Base-by-base conservation (phyloP, 768 basidiomycete species). In the Macrolepiota albuminosa region DNA sequence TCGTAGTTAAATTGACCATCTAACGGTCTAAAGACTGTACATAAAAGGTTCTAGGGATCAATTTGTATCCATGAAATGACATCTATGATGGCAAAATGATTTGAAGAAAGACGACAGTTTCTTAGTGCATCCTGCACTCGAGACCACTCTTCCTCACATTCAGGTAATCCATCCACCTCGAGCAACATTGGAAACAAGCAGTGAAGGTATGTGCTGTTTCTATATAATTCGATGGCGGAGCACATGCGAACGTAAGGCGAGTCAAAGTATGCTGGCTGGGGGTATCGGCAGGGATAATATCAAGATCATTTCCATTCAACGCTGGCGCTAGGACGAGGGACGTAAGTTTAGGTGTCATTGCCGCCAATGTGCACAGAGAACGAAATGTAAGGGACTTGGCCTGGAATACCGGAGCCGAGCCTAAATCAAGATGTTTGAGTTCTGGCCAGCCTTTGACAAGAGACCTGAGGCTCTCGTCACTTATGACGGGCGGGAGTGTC, bases 401-500 rank as follows among this genome's bases (percentile, higher is more conserved):
- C 36, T 47, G 29, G 7, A 45, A 60, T 21, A 54, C 69, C 13
- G 70, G 26, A 66, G 54, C 45, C 2, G 67, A 64, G 1, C 79
- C 78, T 11, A 83, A 58, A 58, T 81, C 75, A 36, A 84, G 74
- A 49, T 73, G 69, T 9, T 71, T 66, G 6, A 83, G 71, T 43
- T 66, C 59, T 16, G 81, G 81, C 82, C 82, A 82, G 74, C 76
- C 80, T 7, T 61, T 67, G 18, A 72, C 61, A 43, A 83, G 64
- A 53, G 71, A 69, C 40, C 69, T 72, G 24, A 82, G 61, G 40
- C 76, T 76, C 34, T 63, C 10, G 62, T 83, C 80, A 26, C 62
- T 69, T 21, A 81, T 59, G 62, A 67, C 64, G 4, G 73, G 73
- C 2, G 78, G 78, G 39, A 76, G 59, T 0, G 74, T 75, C 10